Conservation (phyloP, 2,329 filamentous ascomycete genomes). For the Leptographium flavum region DNA sequence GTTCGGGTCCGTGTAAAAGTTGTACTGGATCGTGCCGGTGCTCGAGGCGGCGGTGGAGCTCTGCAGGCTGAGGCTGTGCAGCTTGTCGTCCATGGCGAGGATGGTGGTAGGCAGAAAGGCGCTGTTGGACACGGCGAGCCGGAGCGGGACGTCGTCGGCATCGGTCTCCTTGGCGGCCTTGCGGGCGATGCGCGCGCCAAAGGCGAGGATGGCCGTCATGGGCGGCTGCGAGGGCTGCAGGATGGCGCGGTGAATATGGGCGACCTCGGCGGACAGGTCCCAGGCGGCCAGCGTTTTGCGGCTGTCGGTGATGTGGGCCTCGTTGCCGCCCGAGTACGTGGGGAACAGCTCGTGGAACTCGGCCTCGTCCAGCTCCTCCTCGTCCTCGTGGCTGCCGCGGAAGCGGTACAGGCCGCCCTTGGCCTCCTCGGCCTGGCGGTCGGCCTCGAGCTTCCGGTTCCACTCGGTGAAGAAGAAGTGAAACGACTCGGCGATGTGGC, state of each 20-base stretch:
- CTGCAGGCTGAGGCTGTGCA: constrained; percentile 15
- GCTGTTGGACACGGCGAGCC: constrained; percentile 27
- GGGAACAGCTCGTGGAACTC: constrained; percentile 77
- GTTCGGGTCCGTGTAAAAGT: constrained; percentile 82
- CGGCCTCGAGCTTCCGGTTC: constrained; percentile 60
- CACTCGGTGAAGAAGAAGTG: constrained; percentile 66
- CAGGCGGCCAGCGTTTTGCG: constrained; percentile 24
- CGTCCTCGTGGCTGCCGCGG: constrained; percentile 60
- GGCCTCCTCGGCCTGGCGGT: constrained; percentile 60
- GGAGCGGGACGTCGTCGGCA: constrained; percentile 14
- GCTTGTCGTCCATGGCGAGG: constrained; percentile 48
- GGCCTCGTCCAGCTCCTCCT: constrained; percentile 58
- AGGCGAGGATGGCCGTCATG: constrained; percentile 25
- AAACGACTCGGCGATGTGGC: constrained; percentile 50
- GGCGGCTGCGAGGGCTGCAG: constrained; percentile 30
- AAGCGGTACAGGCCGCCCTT: constrained; percentile 74
- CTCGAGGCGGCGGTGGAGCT: constrained; percentile 4
- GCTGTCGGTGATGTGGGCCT: constrained; percentile 11
- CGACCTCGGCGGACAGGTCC: constrained; percentile 44
- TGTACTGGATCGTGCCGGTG: constrained; percentile 40
- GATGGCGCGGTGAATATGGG: constrained; percentile 42
- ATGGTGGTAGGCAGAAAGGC: constrained; percentile 50
- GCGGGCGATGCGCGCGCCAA: constrained; percentile 29
- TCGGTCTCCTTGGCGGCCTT: constrained; percentile 17
- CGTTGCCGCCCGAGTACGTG: constrained; percentile 44